A percentile compares a stretch with the other conserved stretches of the same genome.
phyloP scores from a whole-genome alignment of 345 rosid species.

The Microcos paniculata region DNA sequence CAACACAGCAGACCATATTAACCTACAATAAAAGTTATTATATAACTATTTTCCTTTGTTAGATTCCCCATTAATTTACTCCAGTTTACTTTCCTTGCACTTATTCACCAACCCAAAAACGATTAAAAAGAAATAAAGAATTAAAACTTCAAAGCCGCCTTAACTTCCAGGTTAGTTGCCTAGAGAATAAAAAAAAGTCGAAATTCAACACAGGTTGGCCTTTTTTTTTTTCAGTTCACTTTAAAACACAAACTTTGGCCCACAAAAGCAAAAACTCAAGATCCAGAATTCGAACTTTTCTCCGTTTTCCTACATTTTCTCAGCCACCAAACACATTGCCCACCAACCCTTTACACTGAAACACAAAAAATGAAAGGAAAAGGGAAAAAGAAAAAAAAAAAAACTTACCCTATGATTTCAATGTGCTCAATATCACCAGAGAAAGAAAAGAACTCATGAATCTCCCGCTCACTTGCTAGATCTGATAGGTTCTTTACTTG shows the following conservation, averaged over 20 bases:
- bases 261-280: neutral
- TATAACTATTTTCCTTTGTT: neutral
- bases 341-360: neutral
- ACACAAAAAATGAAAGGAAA: neutral
- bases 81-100: neutral
- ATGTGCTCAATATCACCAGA: slow-evolving; percentile 86
- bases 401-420: slow-evolving; percentile 52
- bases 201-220: neutral
- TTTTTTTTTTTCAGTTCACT: neutral
- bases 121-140: neutral
- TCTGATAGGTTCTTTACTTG: slow-evolving; percentile 82
- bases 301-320: slow-evolving; percentile 9
- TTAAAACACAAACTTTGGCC: slow-evolving; percentile 3
- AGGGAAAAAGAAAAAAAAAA: neutral
- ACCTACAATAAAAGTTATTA: neutral
- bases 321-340: slow-evolving; percentile 20
- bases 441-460: slow-evolving; percentile 97
- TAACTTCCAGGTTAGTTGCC: neutral
- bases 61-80: neutral
- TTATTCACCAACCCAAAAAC: neutral
- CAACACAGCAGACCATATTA: slow-evolving; percentile 15
- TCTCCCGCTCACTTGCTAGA: slow-evolving; percentile 96
- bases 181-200: neutral
- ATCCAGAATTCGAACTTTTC: slow-evolving; percentile 2
- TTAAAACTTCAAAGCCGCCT: slow-evolving; percentile 5